Base-by-base conservation (phyloP, 148 eudicot genomes). In the Pouteria glomerata region DNA sequence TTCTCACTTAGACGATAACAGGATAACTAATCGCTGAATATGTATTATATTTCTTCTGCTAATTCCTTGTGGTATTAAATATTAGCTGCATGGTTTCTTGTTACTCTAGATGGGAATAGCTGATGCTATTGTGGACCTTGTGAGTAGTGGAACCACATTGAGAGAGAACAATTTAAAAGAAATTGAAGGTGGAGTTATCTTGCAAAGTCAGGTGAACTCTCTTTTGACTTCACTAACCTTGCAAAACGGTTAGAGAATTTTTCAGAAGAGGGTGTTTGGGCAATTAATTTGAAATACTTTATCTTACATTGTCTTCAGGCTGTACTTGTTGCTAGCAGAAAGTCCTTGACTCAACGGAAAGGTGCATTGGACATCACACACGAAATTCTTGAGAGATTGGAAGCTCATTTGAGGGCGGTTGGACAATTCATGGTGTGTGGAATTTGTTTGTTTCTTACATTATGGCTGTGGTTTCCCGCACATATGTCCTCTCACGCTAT, bases 41-140 rank as follows among this genome's bases (percentile, higher is more conserved):
- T 19, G n/a, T 35, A n/a, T 21, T n/a, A 68, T 21, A 23, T n/a
- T 13, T 24, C 10, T 21, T 44, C 2, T 16, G 5, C 16, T 42
- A 58, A 29, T 56, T 19, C 26, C 70, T 39, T n/a, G 4, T 33
- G 42, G n/a, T 34, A 37, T 47, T 52, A 24, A n/a, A 48, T 73
- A 45, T 70, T 76, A 37, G 37, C 27, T 29, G 16, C 52, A 70
- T 61, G 61, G 39, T 73, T 66, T 66, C 63, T 72, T 76, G 19
- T 42, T 34, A 48, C 66, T 57, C 37, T 68, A 94, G 98, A 94
- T 94, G 98, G 98, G 98, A 56, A 94, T 88, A 77, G 97, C 98
- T 64, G 98, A 94, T 85, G 98, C 98, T 69, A 94, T 94, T 71
- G 86, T 94, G 71, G 98, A 94, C 79, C 98, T 94, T 76, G 98